Base-by-base conservation (phyloP, 108 stramenopile species). In the Schizochytrium sp. region DNA sequence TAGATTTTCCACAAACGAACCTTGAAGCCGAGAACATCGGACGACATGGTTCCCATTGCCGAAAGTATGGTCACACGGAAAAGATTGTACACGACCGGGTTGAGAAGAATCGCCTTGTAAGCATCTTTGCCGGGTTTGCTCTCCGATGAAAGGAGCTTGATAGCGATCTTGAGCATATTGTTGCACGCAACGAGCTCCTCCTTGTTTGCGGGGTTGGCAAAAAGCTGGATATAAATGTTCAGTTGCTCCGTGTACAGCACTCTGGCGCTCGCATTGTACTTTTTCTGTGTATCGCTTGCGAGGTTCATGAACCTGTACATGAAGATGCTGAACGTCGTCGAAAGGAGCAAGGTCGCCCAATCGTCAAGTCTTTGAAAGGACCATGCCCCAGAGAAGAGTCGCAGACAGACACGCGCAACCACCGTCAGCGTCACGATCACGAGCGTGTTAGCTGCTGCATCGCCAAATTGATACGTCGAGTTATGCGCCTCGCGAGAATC, bases 41-140 rank as follows among this genome's bases (percentile, higher is more conserved):
- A 83, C n/a, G 76, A 83, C 76, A 83, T 83, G 76, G 76, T 83
- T 47, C 76, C 76, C 45, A 83, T n/a, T 6, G 76, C 76, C 45
- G 76, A 83, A 23, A 83, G 51, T n/a, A 83, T 83, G 25, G 76
- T 83, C 23, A 83, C 76, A 23, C 76, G 76, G 16, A 83, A 53
- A 8, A 83, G 76, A 53, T 83, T 83, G 76, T 83, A 83, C 18
- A 83, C 51, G 51, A 83, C 28, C 45, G 76, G 76, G 76, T 83
- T 83, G 5, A 83, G 76, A 6, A 83, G 76, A 34, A 83, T 47
- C 2, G 51, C 76, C 48, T 83, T 83, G 4, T 47, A 83, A 8
- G 10, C 51, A 34, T 83, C 76, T 45, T 83, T 83, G 4, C 76
- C 76, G n/a, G 45, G 45, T 18, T 47, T 53, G 48, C 48, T 45